Base-by-base conservation (phyloP, 306 rosid genomes). In the Vigna reflexopilosa region DNA sequence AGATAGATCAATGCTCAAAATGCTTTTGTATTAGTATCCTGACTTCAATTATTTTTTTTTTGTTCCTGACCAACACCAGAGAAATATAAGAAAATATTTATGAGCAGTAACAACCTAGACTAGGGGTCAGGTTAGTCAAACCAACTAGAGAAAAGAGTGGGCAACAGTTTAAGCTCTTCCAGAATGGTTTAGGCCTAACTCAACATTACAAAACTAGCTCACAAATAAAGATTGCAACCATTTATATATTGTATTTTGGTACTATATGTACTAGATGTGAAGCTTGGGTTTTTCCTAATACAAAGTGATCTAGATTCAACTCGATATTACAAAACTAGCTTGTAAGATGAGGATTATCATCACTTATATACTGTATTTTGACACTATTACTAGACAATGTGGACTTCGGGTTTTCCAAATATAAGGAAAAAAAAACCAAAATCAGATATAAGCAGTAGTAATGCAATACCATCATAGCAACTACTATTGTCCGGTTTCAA, bases 401-500 rank as follows among this genome's bases (percentile, higher is more conserved):
- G 44, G 44, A 38, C 44, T 38, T 38, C 2, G 11, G 11, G 9
- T 40, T 40, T 40, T 8, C 11, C 45, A 7, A 40, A 40, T 8
- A 7, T 40, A 40, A 57, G 56, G 26, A 14, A 42, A 72, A 13
- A 30, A 52, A 83, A 58, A 14, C 9, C 22, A 67, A 49, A 73
- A 74, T 36, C 58, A 42, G 17, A 73, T 9, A 65, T 19, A 40
- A 54, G 74, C 71, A 77, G 38, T 58, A 40, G 47, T 58, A 48
- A 38, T 26, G 58, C 57, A 70, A 28, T 47, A 40, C 15, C 77
- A 28, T 38, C 63, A 73, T 24, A 13, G 48, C 34, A 47, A 54
- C 40, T 72, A 77, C 36, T 63, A 48, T 20, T 55, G 51, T 80
- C 40, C 65, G 49, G 72, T 56, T 80, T 74, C 49, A 66, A 22